Base-by-base conservation (phyloP, 2,329 filamentous ascomycete species). In the Aspergillus spinulosporus region DNA sequence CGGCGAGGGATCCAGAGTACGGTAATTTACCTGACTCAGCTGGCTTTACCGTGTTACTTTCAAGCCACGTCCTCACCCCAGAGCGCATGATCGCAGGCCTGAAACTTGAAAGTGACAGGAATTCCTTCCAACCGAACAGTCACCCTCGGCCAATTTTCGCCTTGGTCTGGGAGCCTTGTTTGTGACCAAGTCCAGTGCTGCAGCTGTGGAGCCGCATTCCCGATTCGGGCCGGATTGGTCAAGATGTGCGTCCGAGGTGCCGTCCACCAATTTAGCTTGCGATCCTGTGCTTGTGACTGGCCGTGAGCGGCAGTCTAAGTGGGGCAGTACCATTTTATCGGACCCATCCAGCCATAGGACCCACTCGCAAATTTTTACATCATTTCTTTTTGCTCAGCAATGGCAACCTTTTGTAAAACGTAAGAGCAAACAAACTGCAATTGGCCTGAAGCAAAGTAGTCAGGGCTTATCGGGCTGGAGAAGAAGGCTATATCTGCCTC, bases 171-270 rank as follows among this genome's bases (percentile, higher is more conserved):
- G 21, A 21, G 21, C 21, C 21, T 21, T 21, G 21, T 21, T 21
- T 21, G 21, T 21, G 50, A 52, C 51, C 54, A 62, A 55, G 46
- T 58, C 61, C 49, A 21, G 26, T 57, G 61, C 54, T 49, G 63
- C 21, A 21, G 21, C 21, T 21, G 21, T 65, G 63, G 63, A 65
- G 63, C 63, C 62, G 62, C 60, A 62, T 63, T 48, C 61, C 63
- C 63, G 63, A 65, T 58, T 65, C 63, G 63, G 63, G 56, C 63
- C 62, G 63, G 63, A 58, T 56, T 61, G 48, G 57, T 32, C 47
- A 32, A 49, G 55, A 53, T 57, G 53, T 60, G 58, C 58, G 54
- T 59, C 60, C 60, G 62, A 65, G 57, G 58, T 57, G 53, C 54
- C 57, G 50, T 45, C 57, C 31, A 47, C 42, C 54, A 53, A 45